Percentiles rank a stretch among this genome's conserved stretches.
Evolutionary conservation across 768 basidiomycete genomes (phyloP).

Genomic region (Suillus weaverae): DNA sequence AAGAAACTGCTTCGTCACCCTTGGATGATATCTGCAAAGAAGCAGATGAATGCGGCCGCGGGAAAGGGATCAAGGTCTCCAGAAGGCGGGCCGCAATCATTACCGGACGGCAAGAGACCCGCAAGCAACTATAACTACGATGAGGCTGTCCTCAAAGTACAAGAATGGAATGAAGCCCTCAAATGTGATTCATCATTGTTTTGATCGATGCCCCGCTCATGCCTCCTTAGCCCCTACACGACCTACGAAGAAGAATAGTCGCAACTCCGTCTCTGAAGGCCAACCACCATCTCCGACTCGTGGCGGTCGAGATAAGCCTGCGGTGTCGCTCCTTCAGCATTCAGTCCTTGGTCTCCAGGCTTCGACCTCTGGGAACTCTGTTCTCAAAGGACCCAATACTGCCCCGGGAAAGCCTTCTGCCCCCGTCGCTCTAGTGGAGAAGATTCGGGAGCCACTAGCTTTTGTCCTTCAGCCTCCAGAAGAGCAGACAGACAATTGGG

Average conservation of each 20-base stretch:
- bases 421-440: constrained; percentile 36
- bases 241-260: constrained; percentile 65
- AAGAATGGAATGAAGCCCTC: constrained; percentile 98
- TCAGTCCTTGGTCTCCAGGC: constrained; percentile 36
- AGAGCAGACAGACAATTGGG: constrained; percentile 95
- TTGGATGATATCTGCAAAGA: constrained; percentile 90
- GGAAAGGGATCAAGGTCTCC: constrained; percentile 25
- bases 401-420: constrained; percentile 20
- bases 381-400: constrained; percentile 21
- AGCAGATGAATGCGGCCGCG: constrained; percentile 53
- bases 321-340: constrained; percentile 28
- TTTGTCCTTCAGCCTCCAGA: constrained; percentile 73
- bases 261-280: constrained; percentile 34
- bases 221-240: constrained; percentile 61
- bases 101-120: constrained; percentile 46
- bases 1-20: constrained; percentile 91
- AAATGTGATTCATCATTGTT: constrained; percentile 59
- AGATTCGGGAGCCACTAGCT: constrained; percentile 54
- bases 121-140: constrained; percentile 86
- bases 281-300: constrained; percentile 47
- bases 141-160: constrained; percentile 91
- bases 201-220: constrained; percentile 8
- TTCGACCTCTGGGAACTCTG: constrained; percentile 33
- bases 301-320: constrained; percentile 27
- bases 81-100: constrained; percentile 20